These are phyloP conservation scores for Phytophthora syringae DNA, from an alignment of 352 stramenopile species.

Conservation along the genomic window DNA sequence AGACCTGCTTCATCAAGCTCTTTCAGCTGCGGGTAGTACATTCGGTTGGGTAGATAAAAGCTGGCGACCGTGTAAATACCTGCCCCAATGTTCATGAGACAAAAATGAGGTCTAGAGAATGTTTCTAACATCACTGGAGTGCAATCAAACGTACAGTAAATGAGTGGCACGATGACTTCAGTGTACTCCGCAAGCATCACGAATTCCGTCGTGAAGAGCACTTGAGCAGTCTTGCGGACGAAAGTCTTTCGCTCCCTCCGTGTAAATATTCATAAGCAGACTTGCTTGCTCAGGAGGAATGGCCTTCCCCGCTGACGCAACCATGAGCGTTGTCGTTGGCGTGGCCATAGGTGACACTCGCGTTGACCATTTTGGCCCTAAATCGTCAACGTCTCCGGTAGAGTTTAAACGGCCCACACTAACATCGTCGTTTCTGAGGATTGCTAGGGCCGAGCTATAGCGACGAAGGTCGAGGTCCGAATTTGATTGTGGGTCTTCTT, in stretches of 20 bases:
- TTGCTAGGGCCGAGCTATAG: background rate
- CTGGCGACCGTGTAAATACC: too few relatives aligned
- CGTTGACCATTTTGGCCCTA: background rate
- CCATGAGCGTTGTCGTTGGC: background rate
- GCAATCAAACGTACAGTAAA: too few relatives aligned
- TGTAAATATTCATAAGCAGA: background rate
- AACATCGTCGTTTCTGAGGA: background rate
- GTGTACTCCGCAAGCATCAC: too few relatives aligned
- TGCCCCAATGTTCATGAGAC: too few relatives aligned
- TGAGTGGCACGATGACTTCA: too few relatives aligned
- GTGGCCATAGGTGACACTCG: background rate
- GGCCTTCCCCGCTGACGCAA: too few relatives aligned
- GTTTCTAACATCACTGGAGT: too few relatives aligned
- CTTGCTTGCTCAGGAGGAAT: background rate
- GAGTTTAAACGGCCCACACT: background rate
- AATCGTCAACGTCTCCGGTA: background rate
- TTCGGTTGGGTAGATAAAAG: too few relatives aligned
- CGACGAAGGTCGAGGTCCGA: background rate
- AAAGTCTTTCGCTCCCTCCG: background rate
- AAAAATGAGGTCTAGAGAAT: too few relatives aligned
- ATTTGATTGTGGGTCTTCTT: background rate
- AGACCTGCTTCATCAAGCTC: too few relatives aligned
- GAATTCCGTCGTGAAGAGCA: too few relatives aligned
- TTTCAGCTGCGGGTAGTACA: too few relatives aligned
- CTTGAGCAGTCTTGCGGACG: constrained; percentile 1